These are phyloP conservation scores for Naganishia randhawae DNA, from an alignment of 768 basidiomycete genomes.

Conservation along the genomic window DNA sequence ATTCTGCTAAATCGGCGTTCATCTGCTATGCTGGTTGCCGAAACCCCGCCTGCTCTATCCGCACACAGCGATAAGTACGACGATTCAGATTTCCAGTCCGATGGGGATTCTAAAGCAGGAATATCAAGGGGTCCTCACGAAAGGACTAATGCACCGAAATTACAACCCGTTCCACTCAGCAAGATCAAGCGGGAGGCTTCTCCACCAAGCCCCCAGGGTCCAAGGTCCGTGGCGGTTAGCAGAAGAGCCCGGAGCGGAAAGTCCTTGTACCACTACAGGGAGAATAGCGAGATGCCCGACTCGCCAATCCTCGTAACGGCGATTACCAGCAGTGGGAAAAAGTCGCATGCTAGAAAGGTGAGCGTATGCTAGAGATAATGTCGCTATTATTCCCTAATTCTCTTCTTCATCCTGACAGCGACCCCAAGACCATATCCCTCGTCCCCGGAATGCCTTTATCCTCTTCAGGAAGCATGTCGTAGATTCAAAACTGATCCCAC, in stretches of 20 bases:
- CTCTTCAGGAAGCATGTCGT: conserved; percentile 73
- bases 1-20: background rate
- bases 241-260: background rate
- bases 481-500: conserved; percentile 60
- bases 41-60: background rate
- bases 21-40: background rate
- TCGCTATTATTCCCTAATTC: background rate
- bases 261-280: background rate
- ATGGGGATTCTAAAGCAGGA: background rate
- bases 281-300: conserved; percentile 12
- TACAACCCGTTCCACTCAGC: background rate
- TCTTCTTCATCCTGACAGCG: conserved; percentile 9
- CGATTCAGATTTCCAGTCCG: background rate
- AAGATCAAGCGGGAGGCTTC: background rate
- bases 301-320: conserved; percentile 25
- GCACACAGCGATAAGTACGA: background rate
- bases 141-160: background rate
- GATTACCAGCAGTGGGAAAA: conserved; percentile 30
- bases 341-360: conserved; percentile 32
- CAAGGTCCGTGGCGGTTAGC: background rate
- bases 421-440: conserved; percentile 59
- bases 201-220: background rate
- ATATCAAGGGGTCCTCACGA: background rate
- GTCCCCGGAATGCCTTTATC: conserved; percentile 75
- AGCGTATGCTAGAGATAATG: background rate